phyloP scores from a whole-genome alignment of 495 filamentous ascomycete genomes.

The Schizothecium vesticola region DNA sequence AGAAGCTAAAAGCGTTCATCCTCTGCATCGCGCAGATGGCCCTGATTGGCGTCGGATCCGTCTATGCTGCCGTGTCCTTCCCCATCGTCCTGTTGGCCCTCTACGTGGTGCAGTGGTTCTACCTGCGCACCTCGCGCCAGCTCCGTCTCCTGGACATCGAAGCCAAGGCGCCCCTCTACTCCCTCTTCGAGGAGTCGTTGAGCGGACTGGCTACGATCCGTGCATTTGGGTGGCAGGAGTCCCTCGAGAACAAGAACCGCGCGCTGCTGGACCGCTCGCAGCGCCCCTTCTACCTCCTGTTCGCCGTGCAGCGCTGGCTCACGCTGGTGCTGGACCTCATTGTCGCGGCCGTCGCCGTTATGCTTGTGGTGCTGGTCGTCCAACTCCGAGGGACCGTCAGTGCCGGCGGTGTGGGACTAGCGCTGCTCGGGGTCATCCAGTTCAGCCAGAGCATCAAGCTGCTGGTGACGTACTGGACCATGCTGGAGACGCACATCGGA shows the following conservation, averaged over 20 bases:
- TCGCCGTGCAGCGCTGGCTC: conserved; percentile 43
- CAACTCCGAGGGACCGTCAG: conserved; percentile 26
- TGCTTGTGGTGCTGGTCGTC: conserved; percentile 45
- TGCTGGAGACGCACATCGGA: conserved; percentile 51
- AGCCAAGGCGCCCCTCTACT: conserved; percentile 56
- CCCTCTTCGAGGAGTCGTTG: conserved; percentile 52
- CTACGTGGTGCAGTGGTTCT: conserved; percentile 55
- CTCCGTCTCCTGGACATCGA: conserved; percentile 60
- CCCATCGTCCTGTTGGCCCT: conserved; percentile 29
- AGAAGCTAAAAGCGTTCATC: conserved; percentile 12
- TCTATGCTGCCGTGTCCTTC: conserved; percentile 39
- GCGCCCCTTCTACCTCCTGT: conserved; percentile 40
- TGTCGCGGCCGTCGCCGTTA: conserved; percentile 35
- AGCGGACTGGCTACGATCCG: conserved; percentile 41
- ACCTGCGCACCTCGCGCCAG: conserved; percentile 61
- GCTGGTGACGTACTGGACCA: conserved; percentile 40
- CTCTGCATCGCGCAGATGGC: conserved; percentile 30
- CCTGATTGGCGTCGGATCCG: conserved; percentile 43
- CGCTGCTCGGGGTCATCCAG: conserved; percentile 28
- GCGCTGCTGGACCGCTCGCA: conserved; percentile 36
- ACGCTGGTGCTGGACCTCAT: conserved; percentile 41
- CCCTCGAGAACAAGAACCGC: conserved; percentile 24
- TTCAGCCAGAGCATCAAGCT: conserved; percentile 33
- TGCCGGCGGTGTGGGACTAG: conserved; percentile 29
- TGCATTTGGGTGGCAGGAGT: conserved; percentile 40